Evolutionary conservation across 129 eudicot species (phyloP), one percentile per base, ranked within the genome.

Genomic region (Flaveria sonorensis): DNA sequence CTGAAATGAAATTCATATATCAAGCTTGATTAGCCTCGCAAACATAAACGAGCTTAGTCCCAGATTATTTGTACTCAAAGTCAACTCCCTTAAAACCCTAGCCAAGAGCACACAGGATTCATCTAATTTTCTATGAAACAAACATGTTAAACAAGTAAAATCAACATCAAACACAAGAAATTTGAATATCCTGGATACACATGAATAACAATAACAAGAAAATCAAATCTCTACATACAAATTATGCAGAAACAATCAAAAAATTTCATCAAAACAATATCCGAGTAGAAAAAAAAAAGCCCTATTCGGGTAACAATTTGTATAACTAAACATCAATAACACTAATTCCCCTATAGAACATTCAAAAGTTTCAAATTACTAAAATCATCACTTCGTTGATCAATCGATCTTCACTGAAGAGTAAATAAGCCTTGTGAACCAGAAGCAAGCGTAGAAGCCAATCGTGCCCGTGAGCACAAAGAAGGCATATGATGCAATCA

Each of bases 391-490:
- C 12, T 45, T 26, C 66, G 53, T 39, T 7, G 36, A 63, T 81
- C 71, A 88, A 73, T 88, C 93, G 16, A 88, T 86, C 85, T 89
- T 89, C 82, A 87, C 89, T 1, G 96, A 89, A 20, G 96, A 89
- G 83, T 89, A 89, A 76, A 89, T 87, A 45, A 89, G 88, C 86
- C 96, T 89, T 1, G 96, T 89, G 85, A 89, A 89, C 92, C 91
- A 89, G 82, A 89, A 89, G 48, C 96, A 89, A 6, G 96, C 96
- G 18, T 80, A 85, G 80, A 89, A 89, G 10, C 96, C 96, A 14
- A 89, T 89, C 4, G 96, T 74, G 56, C 96, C 96, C 1, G 96
- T 89, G 21, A 89, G 79, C 83, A 89, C 86, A 48, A 89, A 89
- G 88, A 89, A 89, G 0, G 88, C 87, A 67, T 87, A 87, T 8